Base-by-base conservation (phyloP, 257 asterid genomes). In the Solanum piurae region DNA sequence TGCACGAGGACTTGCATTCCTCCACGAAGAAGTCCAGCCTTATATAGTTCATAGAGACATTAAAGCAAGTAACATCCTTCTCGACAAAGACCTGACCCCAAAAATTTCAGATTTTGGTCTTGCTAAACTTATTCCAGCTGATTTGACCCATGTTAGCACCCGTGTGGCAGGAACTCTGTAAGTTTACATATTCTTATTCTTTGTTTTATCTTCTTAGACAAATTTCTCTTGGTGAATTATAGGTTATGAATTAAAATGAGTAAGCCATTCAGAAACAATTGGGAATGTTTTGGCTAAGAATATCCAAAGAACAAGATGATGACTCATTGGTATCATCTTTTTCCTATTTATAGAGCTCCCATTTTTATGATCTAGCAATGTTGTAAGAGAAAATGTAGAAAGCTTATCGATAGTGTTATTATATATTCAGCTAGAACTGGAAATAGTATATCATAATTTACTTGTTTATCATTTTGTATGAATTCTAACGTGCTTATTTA, bases 91-190 rank as follows among this genome's bases (percentile, higher is more conserved):
- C 86, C 93, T 96, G 88, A 93, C 87, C 21, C 94, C 98, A 3
- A 96, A 95, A 89, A 96, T 96, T 83, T 93, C 99, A 1, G 98
- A 96, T 93, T 96, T 96, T 87, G 99, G 99, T 87, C 93, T 96
- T 87, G 99, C 98, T 1, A 96, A 96, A 92, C 95, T 96, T 77
- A 92, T 95, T 34, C 99, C 98, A 1, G 82, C 91, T 68, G 87
- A 93, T 37, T 69, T 90, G 27, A 95, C 98, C 85, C 99, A 96
- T 91, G 86, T 95, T 86, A 96, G 98, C 94, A 96, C 99, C 4
- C 96, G 98, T 2, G 95, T 97, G 86, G 99, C 98, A 7, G 99
- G 98, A 83, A 96, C 99, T n/a, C 55, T 89, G 99, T 96, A 87
- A 94, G 99, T 92, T 88, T 46, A 44, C 52, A 27, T 33, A 79